Base-by-base conservation (phyloP, 2,329 filamentous ascomycete genomes). In the Fusarium pininemorale region DNA sequence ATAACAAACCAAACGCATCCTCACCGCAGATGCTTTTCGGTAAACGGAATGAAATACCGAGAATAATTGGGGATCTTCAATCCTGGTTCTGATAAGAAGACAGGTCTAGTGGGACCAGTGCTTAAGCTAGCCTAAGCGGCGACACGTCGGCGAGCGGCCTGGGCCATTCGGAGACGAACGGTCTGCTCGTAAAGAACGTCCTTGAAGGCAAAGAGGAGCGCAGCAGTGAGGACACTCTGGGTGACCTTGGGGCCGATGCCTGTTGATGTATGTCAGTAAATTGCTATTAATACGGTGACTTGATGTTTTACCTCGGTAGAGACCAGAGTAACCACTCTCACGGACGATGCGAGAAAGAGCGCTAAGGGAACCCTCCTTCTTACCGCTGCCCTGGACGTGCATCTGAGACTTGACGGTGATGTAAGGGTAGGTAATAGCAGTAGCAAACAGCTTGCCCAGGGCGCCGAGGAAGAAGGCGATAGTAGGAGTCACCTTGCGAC, bases 341-440 rank as follows among this genome's bases (percentile, higher is more conserved):
- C 86, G 89, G 69, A 98, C 88, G 69, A 98, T 95, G 69, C 92
- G 89, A 80, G 88, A 91, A 80, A 99, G 89, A 53, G 91, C 93
- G 75, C 91, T 89, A 60, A 91, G 87, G 88, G 98, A 93, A 76
- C 92, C 93, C 84, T 97, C 93, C 84, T 93, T 93, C 73, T 91
- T 91, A n/a, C 90, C 89, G 72, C 91, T 91, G 71, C 89, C 91
- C 35, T 95, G 94, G 70, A 99, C 94, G 82, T 99, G 96, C 91
- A 98, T 98, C 81, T 94, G 91, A 84, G 95, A 97, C 91, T 99
- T 99, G 79, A 99, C 93, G 9, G 96, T 99, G 82, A 99, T 98
- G 82, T 99, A 99, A 16, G 96, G 96, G 83, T 99, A 99, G 11
- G 96, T 99, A 79, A 98, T 93, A 70, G 88, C 91, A 6, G 96